Evolutionary conservation across 768 basidiomycete genomes (phyloP).

Genomic region (Agaricus blazei): DNA sequence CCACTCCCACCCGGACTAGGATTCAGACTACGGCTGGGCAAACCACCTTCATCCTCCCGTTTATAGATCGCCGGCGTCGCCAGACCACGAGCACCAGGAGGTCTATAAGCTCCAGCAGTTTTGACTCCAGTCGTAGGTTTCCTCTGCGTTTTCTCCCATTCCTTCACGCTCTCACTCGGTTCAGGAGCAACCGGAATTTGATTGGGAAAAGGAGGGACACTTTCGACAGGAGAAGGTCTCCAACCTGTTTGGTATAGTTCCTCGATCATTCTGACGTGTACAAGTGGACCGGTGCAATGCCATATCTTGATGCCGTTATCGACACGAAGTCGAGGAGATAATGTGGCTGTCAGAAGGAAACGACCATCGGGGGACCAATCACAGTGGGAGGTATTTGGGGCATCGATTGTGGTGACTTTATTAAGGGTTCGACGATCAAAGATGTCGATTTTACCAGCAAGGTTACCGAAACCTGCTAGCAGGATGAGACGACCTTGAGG

Average conservation of each 20-base stretch:
- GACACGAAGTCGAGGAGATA: slow-evolving; percentile 92
- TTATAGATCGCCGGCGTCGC: slow-evolving; percentile 87
- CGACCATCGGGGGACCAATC: slow-evolving; percentile 95
- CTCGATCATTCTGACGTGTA: slow-evolving; percentile 77
- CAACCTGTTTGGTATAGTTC: slow-evolving; percentile 89
- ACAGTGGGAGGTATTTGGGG: slow-evolving; percentile 90
- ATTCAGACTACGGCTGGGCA: slow-evolving; percentile 34
- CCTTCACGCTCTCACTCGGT: slow-evolving; percentile 53
- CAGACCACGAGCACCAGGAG: slow-evolving; percentile 87
- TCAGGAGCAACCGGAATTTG: slow-evolving; percentile 64
- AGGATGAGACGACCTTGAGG: slow-evolving; percentile 87
- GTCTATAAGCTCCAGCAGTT: slow-evolving; percentile 85
- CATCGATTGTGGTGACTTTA: slow-evolving; percentile 78
- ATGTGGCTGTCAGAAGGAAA: slow-evolving; percentile 89
- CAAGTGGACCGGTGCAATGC: slow-evolving; percentile 86
- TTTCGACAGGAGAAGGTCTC: slow-evolving; percentile 70
- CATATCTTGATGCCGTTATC: slow-evolving; percentile 97
- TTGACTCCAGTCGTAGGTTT: slow-evolving; percentile 52
- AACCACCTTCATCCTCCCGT: slow-evolving; percentile 85
- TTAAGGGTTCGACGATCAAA: slow-evolving; percentile 83
- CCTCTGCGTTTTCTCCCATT: slow-evolving; percentile 33
- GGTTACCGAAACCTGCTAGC: slow-evolving; percentile 93
- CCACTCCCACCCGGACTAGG: slow-evolving; percentile 29
- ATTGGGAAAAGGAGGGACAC: slow-evolving; percentile 61
- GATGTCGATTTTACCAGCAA: slow-evolving; percentile 91